These are phyloP conservation scores for Talaromyces sp. DNA, from an alignment of 2,329 filamentous ascomycete species.

Conservation along the genomic window DNA sequence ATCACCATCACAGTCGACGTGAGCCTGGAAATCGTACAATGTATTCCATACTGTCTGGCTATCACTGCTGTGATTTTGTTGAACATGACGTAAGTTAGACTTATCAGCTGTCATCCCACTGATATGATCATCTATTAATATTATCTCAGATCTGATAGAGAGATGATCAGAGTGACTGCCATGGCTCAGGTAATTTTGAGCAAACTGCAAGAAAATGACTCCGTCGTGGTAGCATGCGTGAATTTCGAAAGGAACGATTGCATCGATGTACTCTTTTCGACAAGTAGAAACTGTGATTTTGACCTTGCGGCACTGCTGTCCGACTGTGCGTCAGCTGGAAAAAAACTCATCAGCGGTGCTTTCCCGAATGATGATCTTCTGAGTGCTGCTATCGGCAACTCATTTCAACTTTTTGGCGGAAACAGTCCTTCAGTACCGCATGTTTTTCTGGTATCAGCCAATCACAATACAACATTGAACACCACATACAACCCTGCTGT, in stretches of 20 bases:
- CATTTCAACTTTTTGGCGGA: neutral
- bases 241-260: neutral
- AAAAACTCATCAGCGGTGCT: slow-evolving; percentile 7
- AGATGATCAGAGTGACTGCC: slow-evolving; percentile 2
- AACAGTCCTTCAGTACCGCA: neutral
- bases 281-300: slow-evolving; percentile 4
- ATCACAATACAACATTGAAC: neutral
- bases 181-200: slow-evolving; percentile 13
- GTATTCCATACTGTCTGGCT: slow-evolving; percentile 23
- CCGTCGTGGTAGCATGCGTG: slow-evolving; percentile 12
- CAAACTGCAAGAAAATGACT: slow-evolving; percentile 2
- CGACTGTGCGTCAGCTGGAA: slow-evolving; percentile 6
- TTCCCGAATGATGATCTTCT: slow-evolving; percentile 8
- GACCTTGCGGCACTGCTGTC: slow-evolving; percentile 6
- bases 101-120: no score
- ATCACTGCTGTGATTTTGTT: slow-evolving; percentile 37
- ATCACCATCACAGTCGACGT: slow-evolving; percentile 32
- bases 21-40: slow-evolving; percentile 18
- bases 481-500: neutral
- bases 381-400: neutral
- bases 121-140: neutral
- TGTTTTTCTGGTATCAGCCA: slow-evolving; percentile 13
- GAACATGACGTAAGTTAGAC: slow-evolving; percentile 32
- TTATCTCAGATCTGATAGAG: neutral
- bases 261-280: slow-evolving; percentile 8